Conservation (phyloP, 208 protist species). For the Zelonia costaricensis region DNA sequence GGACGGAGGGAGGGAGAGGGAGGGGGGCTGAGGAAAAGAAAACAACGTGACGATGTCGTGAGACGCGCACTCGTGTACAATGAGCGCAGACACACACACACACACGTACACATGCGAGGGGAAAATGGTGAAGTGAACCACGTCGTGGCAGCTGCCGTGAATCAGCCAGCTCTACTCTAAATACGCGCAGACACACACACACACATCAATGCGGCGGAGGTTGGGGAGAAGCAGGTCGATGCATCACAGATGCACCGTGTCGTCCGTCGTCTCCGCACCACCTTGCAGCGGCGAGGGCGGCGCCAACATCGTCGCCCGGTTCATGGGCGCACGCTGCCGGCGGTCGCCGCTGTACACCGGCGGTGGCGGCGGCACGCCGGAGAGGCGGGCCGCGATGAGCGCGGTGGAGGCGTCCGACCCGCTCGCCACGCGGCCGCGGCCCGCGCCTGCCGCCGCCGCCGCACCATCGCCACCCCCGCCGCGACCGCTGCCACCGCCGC, state of each 20-base stretch:
- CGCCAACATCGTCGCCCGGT: constrained; percentile 29
- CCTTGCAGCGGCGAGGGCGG: constrained; percentile 36
- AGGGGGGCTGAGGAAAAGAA: background rate
- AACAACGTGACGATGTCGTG: too few relatives aligned
- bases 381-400: constrained; percentile 18
- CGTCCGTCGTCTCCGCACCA: constrained; percentile 35
- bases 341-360: constrained; percentile 14
- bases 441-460: background rate
- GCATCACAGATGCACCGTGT: constrained; percentile 27
- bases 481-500: background rate
- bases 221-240: background rate
- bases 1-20: background rate
- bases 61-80: background rate
- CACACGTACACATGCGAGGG: too few relatives aligned
- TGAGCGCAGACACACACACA: too few relatives aligned
- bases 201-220: too few relatives aligned
- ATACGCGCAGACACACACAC: too few relatives aligned
- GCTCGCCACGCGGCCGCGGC: background rate
- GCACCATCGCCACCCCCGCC: background rate
- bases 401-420: constrained; percentile 27
- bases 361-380: constrained; percentile 22
- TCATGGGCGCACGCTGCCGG: constrained; percentile 1
- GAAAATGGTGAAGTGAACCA: too few relatives aligned
- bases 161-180: too few relatives aligned
- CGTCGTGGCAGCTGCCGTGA: too few relatives aligned